Evolutionary conservation across 2,329 filamentous ascomycete genomes (phyloP), one percentile per base, ranked within the genome.

Genomic region (Sphaerostilbella broomeana): DNA sequence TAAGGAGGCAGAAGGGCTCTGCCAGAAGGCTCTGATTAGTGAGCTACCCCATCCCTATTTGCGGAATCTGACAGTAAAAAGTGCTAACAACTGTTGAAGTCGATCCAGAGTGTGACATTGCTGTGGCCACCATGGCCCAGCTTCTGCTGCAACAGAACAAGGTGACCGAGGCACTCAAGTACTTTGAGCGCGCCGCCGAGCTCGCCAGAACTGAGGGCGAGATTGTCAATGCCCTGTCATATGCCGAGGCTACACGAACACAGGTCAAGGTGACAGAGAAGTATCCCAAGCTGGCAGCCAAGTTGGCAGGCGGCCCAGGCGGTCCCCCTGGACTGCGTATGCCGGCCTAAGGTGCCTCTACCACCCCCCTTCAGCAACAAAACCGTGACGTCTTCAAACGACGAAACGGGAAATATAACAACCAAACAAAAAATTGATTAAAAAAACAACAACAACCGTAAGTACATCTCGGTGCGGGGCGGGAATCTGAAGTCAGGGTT

Each of bases 61-160:
- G n/a, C 13, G 7, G 2, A 18, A 5, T 31, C 6, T 5, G 10
- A 18, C 10, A 18, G 15, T n/a, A 13, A 12, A 10, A 9, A 26
- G 47, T 47, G 38, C 67, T 71, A 57, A 72, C 55, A 5, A 62
- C 50, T 5, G 39, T 12, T 18, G 27, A 52, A 95, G 89, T 98
- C 61, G 92, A 98, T 57, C 92, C 92, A 18, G 92, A 98, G 63
- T 98, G 92, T 60, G 92, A 98, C 57, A 98, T 98, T 57, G 92
- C 92, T 28, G 92, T 98, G 28, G 92, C 92, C 38, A 98, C 92
- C 39, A 95, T 98, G 87, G 92, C 92, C 9, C 92, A 98, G 66
- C 79, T 98, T 28, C 81, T 98, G 37, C 77, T 98, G 24, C 92
- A 98, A 64, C 92, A 97, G 71, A 92, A 92, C 63, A 95, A 95